A percentile compares a stretch with the other conserved stretches of the same genome.
Evolutionary conservation across 345 rosid species (phyloP).

Genomic region (Gossypium anomalum): DNA sequence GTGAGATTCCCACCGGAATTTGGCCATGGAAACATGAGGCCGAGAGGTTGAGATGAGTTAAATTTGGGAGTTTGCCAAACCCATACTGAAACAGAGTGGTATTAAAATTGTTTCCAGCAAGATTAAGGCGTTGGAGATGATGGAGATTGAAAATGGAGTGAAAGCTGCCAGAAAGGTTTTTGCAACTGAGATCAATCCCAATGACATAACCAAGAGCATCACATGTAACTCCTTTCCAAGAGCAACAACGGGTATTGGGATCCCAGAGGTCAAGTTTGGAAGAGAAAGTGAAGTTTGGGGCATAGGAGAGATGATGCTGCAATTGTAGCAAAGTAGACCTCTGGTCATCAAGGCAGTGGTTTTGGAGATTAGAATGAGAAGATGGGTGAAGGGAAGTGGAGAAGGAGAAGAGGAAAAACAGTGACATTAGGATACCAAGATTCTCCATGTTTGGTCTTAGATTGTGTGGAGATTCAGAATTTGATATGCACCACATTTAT

Average conservation of each 20-base stretch:
- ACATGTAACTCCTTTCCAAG: background rate
- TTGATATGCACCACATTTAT: background rate
- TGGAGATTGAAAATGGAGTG: background rate
- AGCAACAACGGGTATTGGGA: background rate
- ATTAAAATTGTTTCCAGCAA: background rate
- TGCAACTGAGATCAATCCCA: background rate
- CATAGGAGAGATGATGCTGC: background rate
- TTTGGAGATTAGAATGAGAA: background rate
- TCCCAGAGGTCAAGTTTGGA: background rate
- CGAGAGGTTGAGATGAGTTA: background rate
- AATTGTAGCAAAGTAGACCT: background rate
- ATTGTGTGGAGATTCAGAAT: background rate
- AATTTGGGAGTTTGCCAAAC: background rate
- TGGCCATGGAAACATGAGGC: background rate
- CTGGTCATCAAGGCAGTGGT: background rate
- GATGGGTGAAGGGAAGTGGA: background rate
- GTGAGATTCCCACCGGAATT: background rate
- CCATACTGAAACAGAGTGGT: background rate
- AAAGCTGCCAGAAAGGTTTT: background rate
- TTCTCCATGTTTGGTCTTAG: background rate
- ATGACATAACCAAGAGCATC: background rate
- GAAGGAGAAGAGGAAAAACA: background rate
- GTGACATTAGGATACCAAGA: background rate
- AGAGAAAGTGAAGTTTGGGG: background rate
- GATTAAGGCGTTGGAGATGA: background rate